Base-by-base conservation (phyloP, 2,329 filamentous ascomycete genomes). In the Plectosphaerella cucumerina region DNA sequence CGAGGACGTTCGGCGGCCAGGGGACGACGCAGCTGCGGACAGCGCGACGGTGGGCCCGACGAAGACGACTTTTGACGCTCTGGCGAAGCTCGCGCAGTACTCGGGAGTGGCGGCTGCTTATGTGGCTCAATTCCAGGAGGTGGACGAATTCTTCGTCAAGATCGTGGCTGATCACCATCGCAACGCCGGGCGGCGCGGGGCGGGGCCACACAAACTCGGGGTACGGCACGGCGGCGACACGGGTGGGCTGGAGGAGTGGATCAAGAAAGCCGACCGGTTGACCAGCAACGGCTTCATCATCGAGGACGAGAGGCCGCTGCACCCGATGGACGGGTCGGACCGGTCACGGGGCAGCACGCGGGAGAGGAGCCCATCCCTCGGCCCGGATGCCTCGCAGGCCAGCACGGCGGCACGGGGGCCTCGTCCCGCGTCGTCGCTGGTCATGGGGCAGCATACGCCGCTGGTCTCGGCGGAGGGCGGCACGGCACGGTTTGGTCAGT, bases 201-300 rank as follows among this genome's bases (percentile, higher is more conserved):
- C 10, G 10, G 23, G 20, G n/a, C 26, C 26, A 8, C 45, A 26
- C 23, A 60, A 67, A 43, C 57, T 68, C 15, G 71, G 69, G 33
- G 63, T 78, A n/a, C 67, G 70, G 3, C 61, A 72, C 45, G 71
- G 70, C 2, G 72, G 69, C 6, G 54, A 55, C 3, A 75, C 78
- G 14, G 81, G 78, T 33, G 81, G 76, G 1, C 63, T 81, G 4
- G 78, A 81, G 54, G 78, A 82, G 57, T 84, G 78, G 64, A 75
- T 73, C 53, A 63, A 71, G 10, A 62, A 71, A 45, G 59, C 60
- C 1, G 59, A 57, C 35, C 66, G 65, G 51, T 66, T 76, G 11
- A 73, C 72, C 52, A 74, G 74, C 54, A 72, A 76, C 43, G 72
- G 73, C 35, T 63, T 63, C 26, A 70, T 75, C 10, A 59, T 68